Percentiles rank a stretch among this genome's conserved stretches.
These are phyloP conservation scores for Saccharomyces hybrid DNA, from an alignment of 1,139 yeast genomes.

Conservation along the genomic window DNA sequence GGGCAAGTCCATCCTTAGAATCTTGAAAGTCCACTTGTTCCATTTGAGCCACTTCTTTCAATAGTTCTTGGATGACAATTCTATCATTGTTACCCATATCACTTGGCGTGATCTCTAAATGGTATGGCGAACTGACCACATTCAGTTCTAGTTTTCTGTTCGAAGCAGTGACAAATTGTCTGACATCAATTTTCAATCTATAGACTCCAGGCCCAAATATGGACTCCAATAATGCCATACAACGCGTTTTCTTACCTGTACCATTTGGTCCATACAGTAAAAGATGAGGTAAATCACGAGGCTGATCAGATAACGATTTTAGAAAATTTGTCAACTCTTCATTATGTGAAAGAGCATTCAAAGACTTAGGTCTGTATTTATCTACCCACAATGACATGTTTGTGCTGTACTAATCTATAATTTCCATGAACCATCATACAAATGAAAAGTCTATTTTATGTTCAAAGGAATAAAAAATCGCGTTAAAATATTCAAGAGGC, in stretches of 20 bases:
- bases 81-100: constrained; percentile 96
- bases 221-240: constrained; percentile 70
- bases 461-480: neutral
- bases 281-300: constrained; percentile 79
- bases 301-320: constrained; percentile 41
- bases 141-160: constrained; percentile 79
- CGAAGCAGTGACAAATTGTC: constrained; percentile 67
- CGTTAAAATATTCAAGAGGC: neutral
- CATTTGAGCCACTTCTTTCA: constrained; percentile 91
- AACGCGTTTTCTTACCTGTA: constrained; percentile 93
- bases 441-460: neutral
- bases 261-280: constrained; percentile 94
- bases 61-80: constrained; percentile 85
- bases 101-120: constrained; percentile 91
- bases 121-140: constrained; percentile 83
- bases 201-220: constrained; percentile 80
- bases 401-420: neutral
- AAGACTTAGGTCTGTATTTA: constrained; percentile 71
- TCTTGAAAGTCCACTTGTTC: constrained; percentile 68
- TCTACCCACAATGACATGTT: constrained; percentile 94
- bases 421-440: neutral
- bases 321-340: constrained; percentile 55
- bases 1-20: constrained; percentile 35
- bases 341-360: constrained; percentile 63
- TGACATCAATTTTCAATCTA: constrained; percentile 80